phyloP scores from a whole-genome alignment of 176 grass and related monocot genomes.

The Bothriochloa decipiens region DNA sequence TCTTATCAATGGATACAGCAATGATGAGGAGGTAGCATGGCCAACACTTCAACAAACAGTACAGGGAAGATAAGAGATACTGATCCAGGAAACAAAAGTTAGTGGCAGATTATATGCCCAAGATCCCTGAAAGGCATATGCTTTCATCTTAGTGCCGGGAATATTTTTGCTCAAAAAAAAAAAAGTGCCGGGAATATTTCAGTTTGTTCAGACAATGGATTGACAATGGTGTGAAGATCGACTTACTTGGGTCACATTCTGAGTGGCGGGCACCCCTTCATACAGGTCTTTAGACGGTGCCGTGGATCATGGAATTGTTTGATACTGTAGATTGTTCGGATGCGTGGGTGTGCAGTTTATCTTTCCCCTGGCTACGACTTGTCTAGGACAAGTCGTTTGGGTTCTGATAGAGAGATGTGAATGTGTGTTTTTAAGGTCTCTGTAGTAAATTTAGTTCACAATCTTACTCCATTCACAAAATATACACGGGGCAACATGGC shows the following conservation, averaged over 20 bases:
- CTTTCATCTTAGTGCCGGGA: not conserved
- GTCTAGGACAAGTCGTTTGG: not conserved
- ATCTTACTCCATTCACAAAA: not conserved
- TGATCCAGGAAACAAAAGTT: not conserved
- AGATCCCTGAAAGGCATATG: not conserved
- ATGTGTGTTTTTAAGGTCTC: not conserved
- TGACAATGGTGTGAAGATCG: not conserved
- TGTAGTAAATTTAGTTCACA: not conserved
- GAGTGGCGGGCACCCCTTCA: not conserved
- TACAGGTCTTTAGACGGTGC: not conserved
- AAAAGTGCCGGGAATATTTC: not conserved
- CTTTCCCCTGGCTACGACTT: too few relatives aligned
- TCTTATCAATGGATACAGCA: constrained; percentile 66
- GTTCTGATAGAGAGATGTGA: not conserved
- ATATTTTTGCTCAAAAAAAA: too few relatives aligned
- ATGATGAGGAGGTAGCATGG: constrained; percentile 80
- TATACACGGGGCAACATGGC: not conserved
- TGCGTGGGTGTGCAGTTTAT: not conserved
- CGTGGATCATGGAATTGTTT: not conserved
- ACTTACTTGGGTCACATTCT: not conserved
- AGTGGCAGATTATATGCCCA: not conserved
- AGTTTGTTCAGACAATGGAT: constrained; percentile 2
- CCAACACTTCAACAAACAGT: constrained; percentile 77
- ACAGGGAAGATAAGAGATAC: constrained; percentile 35
- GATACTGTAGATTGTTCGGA: not conserved